phyloP scores from a whole-genome alignment of 257 asterid species.

The Echium plantagineum region DNA sequence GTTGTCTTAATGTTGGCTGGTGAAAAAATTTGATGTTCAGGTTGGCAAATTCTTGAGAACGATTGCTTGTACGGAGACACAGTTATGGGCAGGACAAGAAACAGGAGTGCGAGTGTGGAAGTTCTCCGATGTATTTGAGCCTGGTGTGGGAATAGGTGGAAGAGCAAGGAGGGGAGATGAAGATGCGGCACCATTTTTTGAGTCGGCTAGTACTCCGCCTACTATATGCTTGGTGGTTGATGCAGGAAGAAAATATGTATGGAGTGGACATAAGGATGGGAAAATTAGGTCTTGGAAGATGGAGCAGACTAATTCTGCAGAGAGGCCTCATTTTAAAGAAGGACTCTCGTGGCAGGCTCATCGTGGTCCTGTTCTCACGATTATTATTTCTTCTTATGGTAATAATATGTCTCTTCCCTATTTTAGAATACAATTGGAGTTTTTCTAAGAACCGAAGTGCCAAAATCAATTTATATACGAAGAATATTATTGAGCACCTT shows the following conservation, averaged over 20 bases:
- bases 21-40: constrained; percentile 5
- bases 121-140: constrained; percentile 48
- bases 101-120: constrained; percentile 79
- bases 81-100: constrained; percentile 81
- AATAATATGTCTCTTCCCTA: constrained; percentile 1
- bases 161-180: constrained; percentile 69
- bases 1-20: neutral
- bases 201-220: constrained; percentile 47
- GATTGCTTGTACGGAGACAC: constrained; percentile 51
- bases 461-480: too few species aligned
- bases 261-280: constrained; percentile 88
- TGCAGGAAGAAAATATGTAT: constrained; percentile 49
- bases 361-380: constrained; percentile 48
- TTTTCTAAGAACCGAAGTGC: too few species aligned
- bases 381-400: constrained; percentile 64
- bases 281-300: constrained; percentile 64
- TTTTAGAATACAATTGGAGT: neutral
- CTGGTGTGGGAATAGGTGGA: constrained; percentile 51
- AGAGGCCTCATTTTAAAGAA: constrained; percentile 36
- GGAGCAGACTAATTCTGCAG: constrained; percentile 38
- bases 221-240: constrained; percentile 53
- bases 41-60: constrained; percentile 58
- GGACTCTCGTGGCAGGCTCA: constrained; percentile 79
- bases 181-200: constrained; percentile 68
- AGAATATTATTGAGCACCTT: neutral